These are phyloP conservation scores for Epichloe bromicola DNA, from an alignment of 2,329 filamentous ascomycete genomes.

Conservation along the genomic window DNA sequence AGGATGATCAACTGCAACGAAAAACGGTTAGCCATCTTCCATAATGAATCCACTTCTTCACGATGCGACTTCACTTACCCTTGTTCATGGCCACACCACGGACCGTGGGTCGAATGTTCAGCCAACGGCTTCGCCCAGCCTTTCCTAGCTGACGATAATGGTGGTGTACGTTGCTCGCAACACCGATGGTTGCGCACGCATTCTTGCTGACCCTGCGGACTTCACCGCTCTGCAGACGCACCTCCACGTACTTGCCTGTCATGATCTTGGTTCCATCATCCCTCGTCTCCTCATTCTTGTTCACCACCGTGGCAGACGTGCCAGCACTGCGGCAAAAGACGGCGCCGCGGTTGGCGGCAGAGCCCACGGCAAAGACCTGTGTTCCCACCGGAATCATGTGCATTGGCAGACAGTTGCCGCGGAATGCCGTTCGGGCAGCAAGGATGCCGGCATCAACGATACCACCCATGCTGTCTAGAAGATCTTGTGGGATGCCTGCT, in stretches of 20 bases:
- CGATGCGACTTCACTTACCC: conserved; percentile 36
- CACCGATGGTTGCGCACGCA: conserved; percentile 86
- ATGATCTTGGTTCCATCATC: conserved; percentile 47
- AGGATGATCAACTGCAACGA: conserved; percentile 65
- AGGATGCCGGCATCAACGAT: conserved; percentile 88
- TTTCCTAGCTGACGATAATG: conserved; percentile 89
- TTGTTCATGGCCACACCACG: conserved; percentile 99
- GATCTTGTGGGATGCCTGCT: conserved; percentile 71
- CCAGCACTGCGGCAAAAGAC: conserved; percentile 93
- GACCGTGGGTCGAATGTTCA: conserved; percentile 89
- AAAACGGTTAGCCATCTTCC: neutral
- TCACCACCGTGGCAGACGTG: conserved; percentile 76
- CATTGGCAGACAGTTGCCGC: conserved; percentile 88
- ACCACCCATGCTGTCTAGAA: conserved; percentile 87
- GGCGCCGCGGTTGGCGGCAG: conserved; percentile 56
- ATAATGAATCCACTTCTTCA: neutral
- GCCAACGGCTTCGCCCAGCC: conserved; percentile 83
- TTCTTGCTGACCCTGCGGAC: conserved; percentile 80
- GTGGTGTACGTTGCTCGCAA: conserved; percentile 85
- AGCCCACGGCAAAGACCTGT: conserved; percentile 80
- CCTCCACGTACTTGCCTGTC: conserved; percentile 65
- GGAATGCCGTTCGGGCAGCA: conserved; percentile 83
- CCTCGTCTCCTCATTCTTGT: conserved; percentile 68
- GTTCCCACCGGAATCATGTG: conserved; percentile 96
- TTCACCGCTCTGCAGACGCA: conserved; percentile 86